phyloP scores from a whole-genome alignment of 192 early-diverging fungal species.

The Dissophora ornata region DNA sequence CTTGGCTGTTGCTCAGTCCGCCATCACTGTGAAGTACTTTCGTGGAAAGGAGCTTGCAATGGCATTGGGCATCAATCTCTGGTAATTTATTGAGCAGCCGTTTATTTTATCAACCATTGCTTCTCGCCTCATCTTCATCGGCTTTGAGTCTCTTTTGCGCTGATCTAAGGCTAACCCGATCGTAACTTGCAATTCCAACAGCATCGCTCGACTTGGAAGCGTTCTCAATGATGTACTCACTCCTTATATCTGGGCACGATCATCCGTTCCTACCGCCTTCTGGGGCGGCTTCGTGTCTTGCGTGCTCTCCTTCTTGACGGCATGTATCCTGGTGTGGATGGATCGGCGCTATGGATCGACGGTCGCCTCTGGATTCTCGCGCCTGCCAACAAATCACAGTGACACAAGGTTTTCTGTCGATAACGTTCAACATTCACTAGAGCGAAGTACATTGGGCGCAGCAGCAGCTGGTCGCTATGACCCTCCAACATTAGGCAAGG shows the following conservation, averaged over 20 bases:
- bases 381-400: conserved; percentile 22
- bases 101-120: no score
- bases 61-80: conserved; percentile 65
- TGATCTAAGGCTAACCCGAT: no score
- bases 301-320: conserved; percentile 53
- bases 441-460: not conserved
- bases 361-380: conserved; percentile 32
- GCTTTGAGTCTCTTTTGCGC: no score
- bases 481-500: not conserved
- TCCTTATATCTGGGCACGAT: conserved; percentile 58
- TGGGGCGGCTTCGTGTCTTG: conserved; percentile 67
- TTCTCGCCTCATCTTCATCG: no score
- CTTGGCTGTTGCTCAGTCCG: conserved; percentile 64
- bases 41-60: conserved; percentile 66
- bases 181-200: not conserved
- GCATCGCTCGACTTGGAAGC: conserved; percentile 60
- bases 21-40: conserved; percentile 64
- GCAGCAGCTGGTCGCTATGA: conserved; percentile 4
- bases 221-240: conserved; percentile 66
- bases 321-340: conserved; percentile 52
- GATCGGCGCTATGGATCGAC: conserved; percentile 41
- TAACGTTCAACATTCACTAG: not conserved
- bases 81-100: conserved; percentile 29
- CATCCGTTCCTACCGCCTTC: conserved; percentile 43
- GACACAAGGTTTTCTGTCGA: conserved; percentile 10